Evolutionary conservation across 1,284 basidiomycete species (phyloP), one percentile per base, ranked within the genome.

Genomic region (Puccinia polysora): DNA sequence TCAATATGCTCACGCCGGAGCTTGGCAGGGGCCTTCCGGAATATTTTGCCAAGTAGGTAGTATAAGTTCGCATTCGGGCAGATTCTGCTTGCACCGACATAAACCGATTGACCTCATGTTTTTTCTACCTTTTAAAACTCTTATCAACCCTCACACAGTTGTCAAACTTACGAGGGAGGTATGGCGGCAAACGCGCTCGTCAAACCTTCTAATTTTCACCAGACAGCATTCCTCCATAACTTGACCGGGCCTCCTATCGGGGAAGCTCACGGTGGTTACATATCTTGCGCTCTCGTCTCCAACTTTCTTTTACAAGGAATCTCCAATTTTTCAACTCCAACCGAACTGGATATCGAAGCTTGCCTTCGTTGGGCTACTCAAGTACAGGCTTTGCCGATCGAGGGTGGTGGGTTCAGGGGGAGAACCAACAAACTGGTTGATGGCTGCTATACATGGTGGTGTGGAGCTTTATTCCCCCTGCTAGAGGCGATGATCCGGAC

Each of bases 371-470:
- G 47, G 47, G 71, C 65, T 23, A 28, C 58, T 4, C 36, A 43
- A 43, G 10, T 96, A 87, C 96, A 99, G 79, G 93, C 92, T 0
- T 80, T 82, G 0, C 86, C 87, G 30, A 84, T 85, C 28, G 95
- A 97, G 77, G 84, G 91, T 2, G 94, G 93, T 2, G 96, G 95
- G 0, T 97, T 98, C 81, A 85, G 86, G 56, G 96, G 95, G 0
- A 84, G 96, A 53, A 91, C 91, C 73, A 99, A 98, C 80, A 99
- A 99, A 81, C 85, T 99, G 12, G 95, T 99, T 0, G 96, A 99
- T 78, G 96, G 95, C 2, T 99, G 95, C 81, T 99, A 98, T 80
- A 88, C 89, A 32, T 98, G 96, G 96, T 98, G 93, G 89, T 90
- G 94, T 30, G 95, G 90, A 1, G 94, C 94, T 0, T 85, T 89